Evolutionary conservation across 192 early-diverging fungal genomes (phyloP), one percentile per base, ranked within the genome.

Genomic region (Coemansia guatemalensis): DNA sequence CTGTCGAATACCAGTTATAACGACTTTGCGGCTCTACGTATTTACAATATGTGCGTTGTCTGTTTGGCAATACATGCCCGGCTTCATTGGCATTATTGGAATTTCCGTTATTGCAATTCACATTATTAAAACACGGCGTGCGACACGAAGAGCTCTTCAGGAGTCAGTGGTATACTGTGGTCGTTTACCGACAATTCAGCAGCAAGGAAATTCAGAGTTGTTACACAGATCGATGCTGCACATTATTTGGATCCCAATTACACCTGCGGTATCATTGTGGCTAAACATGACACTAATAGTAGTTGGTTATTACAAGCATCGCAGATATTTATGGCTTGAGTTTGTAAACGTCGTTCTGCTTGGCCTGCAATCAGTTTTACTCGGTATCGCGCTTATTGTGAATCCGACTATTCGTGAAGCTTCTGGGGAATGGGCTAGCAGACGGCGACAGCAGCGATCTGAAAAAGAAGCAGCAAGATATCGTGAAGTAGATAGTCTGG

Each of bases 201-300:
- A 44, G 25, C 61, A 52, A 11, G 27, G n/a, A n/a, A n/a, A n/a
- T n/a, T n/a, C n/a, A n/a, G n/a, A n/a, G n/a, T n/a, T n/a, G n/a
- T n/a, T n/a, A 4, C 53, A 68, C 49, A 55, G 39, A 41, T 64
- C 75, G 11, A 48, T 77, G 22, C 4, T 58, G 18, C 39, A 56
- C 22, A 67, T 77, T 8, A 59, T 71, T 33, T 77, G 75, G 75
- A 65, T 67, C 21, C 75, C n/a, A n/a, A n/a, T n/a, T n/a, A n/a
- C n/a, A n/a, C n/a, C n/a, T n/a, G n/a, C n/a, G n/a, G n/a, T n/a
- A 18, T 60, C 75, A 17, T 62, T 71, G 23, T 77, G 75, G 75
- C 57, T 77, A 51, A 71, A 77, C 44, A 6, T 62, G 25, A 8
- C 60, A 2, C 65, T 71, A 5, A 11, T 62, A 2, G 49, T 65